Evolutionary conservation across 2,329 filamentous ascomycete species (phyloP).

Genomic region (Aspergillus ibericus): DNA sequence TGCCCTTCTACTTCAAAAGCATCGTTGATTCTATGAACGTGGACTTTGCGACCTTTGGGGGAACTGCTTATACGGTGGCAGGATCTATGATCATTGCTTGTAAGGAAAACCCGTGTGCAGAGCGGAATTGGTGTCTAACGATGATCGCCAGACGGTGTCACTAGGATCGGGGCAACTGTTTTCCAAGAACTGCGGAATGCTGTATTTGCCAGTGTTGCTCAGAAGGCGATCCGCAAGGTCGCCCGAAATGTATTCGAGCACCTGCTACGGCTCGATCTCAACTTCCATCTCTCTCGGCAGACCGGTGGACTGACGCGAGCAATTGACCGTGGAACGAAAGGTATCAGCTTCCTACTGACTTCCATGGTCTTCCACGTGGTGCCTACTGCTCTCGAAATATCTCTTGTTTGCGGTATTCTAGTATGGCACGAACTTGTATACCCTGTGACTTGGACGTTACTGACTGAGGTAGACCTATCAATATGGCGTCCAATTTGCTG

Average conservation of each 20-base stretch:
- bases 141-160: slow-evolving; percentile 65
- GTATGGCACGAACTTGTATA: slow-evolving; percentile 38
- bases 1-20: slow-evolving; percentile 98
- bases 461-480: slow-evolving; percentile 68
- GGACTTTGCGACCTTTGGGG: slow-evolving; percentile 81
- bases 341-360: slow-evolving; percentile 93
- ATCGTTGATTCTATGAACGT: slow-evolving; percentile 98
- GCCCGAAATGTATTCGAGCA: slow-evolving; percentile 92
- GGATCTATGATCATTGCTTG: slow-evolving; percentile 90
- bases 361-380: slow-evolving; percentile 99
- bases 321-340: slow-evolving; percentile 95
- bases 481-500: slow-evolving; percentile 87
- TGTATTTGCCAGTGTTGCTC: slow-evolving; percentile 92
- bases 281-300: slow-evolving; percentile 91
- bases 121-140: slow-evolving; percentile 12
- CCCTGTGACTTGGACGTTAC: slow-evolving; percentile 12
- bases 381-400: slow-evolving; percentile 89
- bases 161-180: slow-evolving; percentile 81
- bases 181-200: slow-evolving; percentile 95
- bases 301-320: slow-evolving; percentile 91
- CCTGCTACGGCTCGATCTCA: slow-evolving; percentile 80
- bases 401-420: slow-evolving; percentile 91
- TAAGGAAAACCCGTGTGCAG: slow-evolving; percentile 38
- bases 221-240: slow-evolving; percentile 91
- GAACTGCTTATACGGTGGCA: slow-evolving; percentile 83